Evolutionary conservation across 768 basidiomycete genomes (phyloP).

Genomic region (Xerocomus spinulosus): DNA sequence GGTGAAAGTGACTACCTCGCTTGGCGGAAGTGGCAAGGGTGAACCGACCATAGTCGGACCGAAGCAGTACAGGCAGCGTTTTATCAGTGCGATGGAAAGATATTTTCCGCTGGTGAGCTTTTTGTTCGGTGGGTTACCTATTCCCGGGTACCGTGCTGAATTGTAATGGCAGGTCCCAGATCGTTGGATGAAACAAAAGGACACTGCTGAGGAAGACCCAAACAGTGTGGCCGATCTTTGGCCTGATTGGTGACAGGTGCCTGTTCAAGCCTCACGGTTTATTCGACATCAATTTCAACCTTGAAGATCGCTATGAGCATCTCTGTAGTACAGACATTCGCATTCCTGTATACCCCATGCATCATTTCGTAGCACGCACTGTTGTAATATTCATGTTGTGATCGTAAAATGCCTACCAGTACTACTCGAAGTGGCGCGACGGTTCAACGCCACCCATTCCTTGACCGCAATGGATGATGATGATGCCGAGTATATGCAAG

Average conservation of each 20-base stretch:
- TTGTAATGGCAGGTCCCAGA: constrained; percentile 61
- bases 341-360: constrained; percentile 20
- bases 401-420: no score
- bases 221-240: constrained; percentile 52
- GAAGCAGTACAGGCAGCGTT: constrained; percentile 86
- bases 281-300: no score
- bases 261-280: no score
- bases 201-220: constrained; percentile 72
- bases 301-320: constrained; percentile 1
- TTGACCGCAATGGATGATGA: constrained; percentile 75
- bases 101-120: constrained; percentile 75
- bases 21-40: constrained; percentile 77
- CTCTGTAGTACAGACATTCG: background rate
- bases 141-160: constrained; percentile 1
- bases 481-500: constrained; percentile 93
- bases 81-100: constrained; percentile 83
- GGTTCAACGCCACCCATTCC: no score
- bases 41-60: constrained; percentile 98
- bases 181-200: constrained; percentile 86
- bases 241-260: constrained; percentile 67
- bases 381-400: background rate
- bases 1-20: constrained; percentile 93
- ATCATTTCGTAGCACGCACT: constrained; percentile 25
- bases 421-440: background rate
- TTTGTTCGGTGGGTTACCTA: constrained; percentile 1